These are phyloP conservation scores for Rosa multiflora DNA, from an alignment of 306 rosid species.

Conservation along the genomic window DNA sequence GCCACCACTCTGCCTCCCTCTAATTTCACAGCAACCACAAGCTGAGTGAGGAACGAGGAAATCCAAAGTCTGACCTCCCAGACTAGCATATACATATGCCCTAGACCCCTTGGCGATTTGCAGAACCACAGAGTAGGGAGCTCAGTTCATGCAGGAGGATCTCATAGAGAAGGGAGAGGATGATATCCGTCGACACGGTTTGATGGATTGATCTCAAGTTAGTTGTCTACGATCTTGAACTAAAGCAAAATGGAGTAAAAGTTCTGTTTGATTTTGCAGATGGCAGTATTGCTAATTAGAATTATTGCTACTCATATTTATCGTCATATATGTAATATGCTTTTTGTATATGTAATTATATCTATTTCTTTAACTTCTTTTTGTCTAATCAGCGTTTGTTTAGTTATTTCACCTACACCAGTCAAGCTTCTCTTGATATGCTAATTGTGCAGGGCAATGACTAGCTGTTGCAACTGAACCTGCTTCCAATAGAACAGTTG, in stretches of 20 bases:
- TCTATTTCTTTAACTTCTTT: not conserved
- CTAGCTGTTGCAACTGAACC: not conserved
- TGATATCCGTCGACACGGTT: not conserved
- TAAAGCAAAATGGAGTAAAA: not conserved
- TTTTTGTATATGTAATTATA: not conserved
- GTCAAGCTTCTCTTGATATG: too few relatives aligned
- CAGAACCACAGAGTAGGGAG: not conserved
- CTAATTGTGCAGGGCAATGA: not conserved
- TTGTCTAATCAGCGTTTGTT: too few relatives aligned
- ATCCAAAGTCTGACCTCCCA: not conserved
- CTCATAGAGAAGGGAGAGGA: too few relatives aligned
- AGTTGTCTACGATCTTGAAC: not conserved
- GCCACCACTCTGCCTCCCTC: conserved; percentile 53
- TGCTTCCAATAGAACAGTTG: not conserved
- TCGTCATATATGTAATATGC: not conserved
- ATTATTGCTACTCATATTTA: not conserved
- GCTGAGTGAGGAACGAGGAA: conserved; percentile 25
- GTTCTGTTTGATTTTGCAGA: conserved; percentile 6
- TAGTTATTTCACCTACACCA: too few relatives aligned
- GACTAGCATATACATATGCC: not conserved
- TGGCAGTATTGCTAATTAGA: not conserved
- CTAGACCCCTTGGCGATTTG: not conserved
- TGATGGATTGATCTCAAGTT: conserved; percentile 15
- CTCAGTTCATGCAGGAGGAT: not conserved
- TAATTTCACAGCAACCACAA: conserved; percentile 37